phyloP scores from a whole-genome alignment of 495 filamentous ascomycete species.

The Penicillium daleae region DNA sequence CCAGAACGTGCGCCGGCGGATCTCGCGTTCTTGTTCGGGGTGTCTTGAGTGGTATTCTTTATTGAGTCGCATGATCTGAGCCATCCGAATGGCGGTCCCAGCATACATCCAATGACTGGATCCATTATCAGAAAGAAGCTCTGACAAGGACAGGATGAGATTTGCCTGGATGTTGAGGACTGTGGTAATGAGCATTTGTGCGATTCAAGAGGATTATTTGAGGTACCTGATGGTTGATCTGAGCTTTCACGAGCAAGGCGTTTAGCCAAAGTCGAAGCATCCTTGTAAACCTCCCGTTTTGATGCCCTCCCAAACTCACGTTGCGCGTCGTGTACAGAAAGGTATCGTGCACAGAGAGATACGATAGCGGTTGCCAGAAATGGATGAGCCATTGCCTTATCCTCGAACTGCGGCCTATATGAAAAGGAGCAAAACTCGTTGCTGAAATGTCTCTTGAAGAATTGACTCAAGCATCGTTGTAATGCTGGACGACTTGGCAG shows the following conservation, averaged over 20 bases:
- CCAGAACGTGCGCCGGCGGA: constrained; percentile 13
- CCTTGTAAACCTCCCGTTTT: neutral
- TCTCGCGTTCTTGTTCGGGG: constrained; percentile 5
- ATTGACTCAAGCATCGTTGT: neutral
- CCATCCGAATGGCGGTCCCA: constrained; percentile 19
- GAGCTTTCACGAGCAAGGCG: neutral
- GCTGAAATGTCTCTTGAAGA: neutral
- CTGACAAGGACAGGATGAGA: neutral
- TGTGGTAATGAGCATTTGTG: neutral
- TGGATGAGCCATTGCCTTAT: neutral
- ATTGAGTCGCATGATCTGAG: constrained; percentile 15
- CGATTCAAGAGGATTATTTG: neutral
- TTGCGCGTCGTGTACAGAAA: neutral
- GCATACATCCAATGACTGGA: neutral
- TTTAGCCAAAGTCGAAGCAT: neutral
- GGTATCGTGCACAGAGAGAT: neutral
- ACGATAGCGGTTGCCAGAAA: neutral
- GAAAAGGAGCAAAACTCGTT: neutral
- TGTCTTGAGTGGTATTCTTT: constrained; percentile 14
- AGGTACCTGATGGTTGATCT: neutral
- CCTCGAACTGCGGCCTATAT: neutral
- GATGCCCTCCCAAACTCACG: neutral
- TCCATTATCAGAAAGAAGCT: neutral
- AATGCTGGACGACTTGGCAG: neutral
- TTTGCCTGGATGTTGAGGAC: neutral